Base-by-base conservation (phyloP, 176 grass and related monocot species). In the Saccharum spontaneum region DNA sequence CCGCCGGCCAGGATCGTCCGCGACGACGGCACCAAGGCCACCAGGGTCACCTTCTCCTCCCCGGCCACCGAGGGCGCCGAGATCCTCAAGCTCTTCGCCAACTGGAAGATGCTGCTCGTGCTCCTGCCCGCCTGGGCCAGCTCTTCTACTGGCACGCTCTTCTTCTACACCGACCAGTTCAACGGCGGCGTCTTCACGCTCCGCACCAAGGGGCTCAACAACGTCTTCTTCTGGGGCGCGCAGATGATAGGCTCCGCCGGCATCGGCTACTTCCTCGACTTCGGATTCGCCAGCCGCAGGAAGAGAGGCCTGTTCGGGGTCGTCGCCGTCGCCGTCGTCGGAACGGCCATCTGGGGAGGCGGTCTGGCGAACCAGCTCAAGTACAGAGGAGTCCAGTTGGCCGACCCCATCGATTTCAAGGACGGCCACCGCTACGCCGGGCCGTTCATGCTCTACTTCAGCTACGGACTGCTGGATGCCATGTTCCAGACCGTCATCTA, bases 121-220 rank as follows among this genome's bases (percentile, higher is more conserved):
- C 83, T 92, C 3, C 91, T 91, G 6, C 88, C 96, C 7, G 89
- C 96, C 0, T 98, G 93, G 96, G 93, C 89, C 16, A 94, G 91
- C 88, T n/a, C n/a, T n/a, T n/a, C n/a, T n/a, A n/a, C n/a, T n/a
- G n/a, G n/a, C n/a, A n/a, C n/a, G n/a, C 95, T 94, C 89, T 98
- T 95, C 91, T 98, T 98, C 91, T 98, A 98, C 89, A 92, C 79
- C 12, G 92, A 98, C 88, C 96, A 98, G 79, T 98, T 98, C 52
- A 95, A 98, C 18, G 90, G 93, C 38, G 8, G 60, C 15, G 82
- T 98, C 85, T 98, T 98, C 90, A 87, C 82, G 1, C 89, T 98
- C 10, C 18, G 96, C 1, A 98, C 96, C 36, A 94, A 77, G 82
- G 96, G 96, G 0, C 82, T 98, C 79, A 98, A 94, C 84, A 98